Conservation (phyloP, 139 green algal species). For the Chlorella sp. region DNA sequence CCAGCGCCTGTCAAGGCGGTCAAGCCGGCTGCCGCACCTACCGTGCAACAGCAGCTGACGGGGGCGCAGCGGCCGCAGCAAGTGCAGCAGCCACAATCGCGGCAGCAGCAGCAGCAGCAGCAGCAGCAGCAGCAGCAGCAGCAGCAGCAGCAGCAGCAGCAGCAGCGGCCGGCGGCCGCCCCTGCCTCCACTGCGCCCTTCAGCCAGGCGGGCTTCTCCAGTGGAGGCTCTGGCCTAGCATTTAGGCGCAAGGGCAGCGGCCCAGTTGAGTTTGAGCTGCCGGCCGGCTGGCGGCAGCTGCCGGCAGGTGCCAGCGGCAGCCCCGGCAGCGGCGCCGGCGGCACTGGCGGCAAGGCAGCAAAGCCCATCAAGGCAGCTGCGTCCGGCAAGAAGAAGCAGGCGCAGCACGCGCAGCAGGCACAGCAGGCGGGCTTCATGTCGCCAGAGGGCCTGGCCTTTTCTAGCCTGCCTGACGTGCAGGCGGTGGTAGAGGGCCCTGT, state of each 20-base stretch:
- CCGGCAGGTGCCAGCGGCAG: no score
- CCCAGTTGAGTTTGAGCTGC: background rate
- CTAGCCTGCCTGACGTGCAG: slow-evolving; percentile 1
- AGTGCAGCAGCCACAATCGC: background rate
- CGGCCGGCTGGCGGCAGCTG: background rate
- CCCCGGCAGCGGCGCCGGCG: background rate
- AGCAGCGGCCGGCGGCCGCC: background rate
- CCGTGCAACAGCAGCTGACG: no score
- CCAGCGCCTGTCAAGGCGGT: no score
- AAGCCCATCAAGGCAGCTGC: background rate
- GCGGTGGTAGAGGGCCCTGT: background rate
- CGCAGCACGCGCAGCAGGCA: background rate
- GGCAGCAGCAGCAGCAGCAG: background rate
- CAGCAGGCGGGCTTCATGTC: slow-evolving; percentile 14
- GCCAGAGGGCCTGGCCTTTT: slow-evolving; percentile 4
- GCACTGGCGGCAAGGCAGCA: background rate
- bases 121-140: background rate
- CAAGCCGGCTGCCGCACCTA: no score
- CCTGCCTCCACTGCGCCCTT: no score
- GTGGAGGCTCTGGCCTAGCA: background rate
- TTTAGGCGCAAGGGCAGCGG: background rate
- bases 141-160: background rate
- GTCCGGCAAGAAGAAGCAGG: background rate
- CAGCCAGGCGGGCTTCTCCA: no score
- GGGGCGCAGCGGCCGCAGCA: no score